Evolutionary conservation across 2,329 filamentous ascomycete species (phyloP), one percentile per base, ranked within the genome.

Genomic region (Cercospora citrullina): DNA sequence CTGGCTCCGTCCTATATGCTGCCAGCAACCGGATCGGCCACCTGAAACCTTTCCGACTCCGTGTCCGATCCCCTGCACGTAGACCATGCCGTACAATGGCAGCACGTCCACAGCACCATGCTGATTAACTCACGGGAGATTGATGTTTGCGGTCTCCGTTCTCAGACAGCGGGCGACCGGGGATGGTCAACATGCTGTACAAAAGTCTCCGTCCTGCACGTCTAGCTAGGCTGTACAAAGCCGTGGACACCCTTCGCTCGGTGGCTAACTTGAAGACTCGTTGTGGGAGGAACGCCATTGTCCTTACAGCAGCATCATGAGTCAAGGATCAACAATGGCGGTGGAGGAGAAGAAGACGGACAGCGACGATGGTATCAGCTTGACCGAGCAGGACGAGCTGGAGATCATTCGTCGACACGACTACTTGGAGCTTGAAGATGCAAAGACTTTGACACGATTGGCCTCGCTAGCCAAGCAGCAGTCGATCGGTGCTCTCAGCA

Each of bases 391-490:
- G 21, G 55, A 33, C 30, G 55, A 58, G 14, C 31, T 58, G 55
- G 55, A 58, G 3, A 58, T n/a, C 30, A 58, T n/a, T 18, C 55
- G 26, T 18, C 21, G 16, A 28, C 60, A 57, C 45, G n/a, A 57
- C 21, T 42, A 57, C 6, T 4, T 64, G 45, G 61, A 64, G 45
- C 61, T 55, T 1, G 61, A 64, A 64, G 61, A 64, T 12, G 26
- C 30, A 36, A 36, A 39, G 28, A 57, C 45, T 6, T 48, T 64
- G 14, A 57, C 42, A 10, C 42, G 48, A 18, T 28, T 64, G 61
- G 61, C 61, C 61, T 64, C 61, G 28, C 5, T 64, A 26, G 45
- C 26, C 28, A 21, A 42, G 51, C 28, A 31, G 28, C 36, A 62
- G 14, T 48, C 36, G 6, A 58, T 18, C 8, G 28, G 31, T 14